Evolutionary conservation across 805 yeast genomes (phyloP).

Genomic region (Kazachstania africana): DNA sequence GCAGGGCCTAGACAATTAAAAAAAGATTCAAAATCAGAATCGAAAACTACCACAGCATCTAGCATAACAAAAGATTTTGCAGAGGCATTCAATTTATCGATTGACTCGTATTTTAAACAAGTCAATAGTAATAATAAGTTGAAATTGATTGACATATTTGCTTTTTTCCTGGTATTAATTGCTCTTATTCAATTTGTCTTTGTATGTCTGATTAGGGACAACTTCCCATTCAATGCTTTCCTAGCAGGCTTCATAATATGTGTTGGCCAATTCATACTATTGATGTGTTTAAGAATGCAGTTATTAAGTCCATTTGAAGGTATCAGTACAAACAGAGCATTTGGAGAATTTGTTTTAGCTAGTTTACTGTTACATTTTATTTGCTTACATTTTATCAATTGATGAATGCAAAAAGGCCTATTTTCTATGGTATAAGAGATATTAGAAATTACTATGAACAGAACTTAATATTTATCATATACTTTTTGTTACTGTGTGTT

Average conservation of each 20-base stretch:
- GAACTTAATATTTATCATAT: too few species aligned
- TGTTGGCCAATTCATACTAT: conserved; percentile 90
- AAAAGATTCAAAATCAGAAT: too few species aligned
- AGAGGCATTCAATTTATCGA: conserved; percentile 18
- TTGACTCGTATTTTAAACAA: conserved; percentile 15
- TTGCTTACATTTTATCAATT: conserved; percentile 84
- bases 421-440: too few species aligned
- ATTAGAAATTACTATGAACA: too few species aligned
- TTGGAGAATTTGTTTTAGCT: conserved; percentile 83
- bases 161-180: conserved; percentile 58
- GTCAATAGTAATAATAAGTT: conserved; percentile 32
- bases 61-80: conserved; percentile 12
- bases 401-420: conserved; percentile 7
- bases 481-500: too few species aligned
- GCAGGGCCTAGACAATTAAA: too few species aligned
- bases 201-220: conserved; percentile 60
- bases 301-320: conserved; percentile 33
- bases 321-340: conserved; percentile 48
- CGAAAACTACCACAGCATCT: conserved; percentile 1
- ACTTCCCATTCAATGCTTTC: conserved; percentile 94
- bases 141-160: conserved; percentile 65
- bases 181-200: conserved; percentile 75
- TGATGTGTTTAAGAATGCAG: conserved; percentile 75
- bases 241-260: conserved; percentile 85
- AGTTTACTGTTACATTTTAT: conserved; percentile 82